Evolutionary conservation across 2,329 filamentous ascomycete genomes (phyloP), one percentile per base, ranked within the genome.

Genomic region (Arthrobotrys sphaeroides): DNA sequence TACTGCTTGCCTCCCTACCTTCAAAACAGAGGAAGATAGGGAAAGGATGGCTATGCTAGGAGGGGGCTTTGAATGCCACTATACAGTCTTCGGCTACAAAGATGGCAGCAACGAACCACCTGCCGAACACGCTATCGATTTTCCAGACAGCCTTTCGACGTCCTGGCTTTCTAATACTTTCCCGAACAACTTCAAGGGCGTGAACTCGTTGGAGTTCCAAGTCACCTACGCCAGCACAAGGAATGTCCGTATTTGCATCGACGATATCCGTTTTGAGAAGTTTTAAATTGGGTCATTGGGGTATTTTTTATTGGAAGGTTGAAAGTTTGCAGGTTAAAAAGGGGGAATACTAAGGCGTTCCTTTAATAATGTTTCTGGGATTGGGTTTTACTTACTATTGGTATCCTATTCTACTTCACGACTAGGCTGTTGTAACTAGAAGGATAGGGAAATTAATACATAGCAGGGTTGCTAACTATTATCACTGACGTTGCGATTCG

Each of bases 131-230:
- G 55, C 70, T 2, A 64, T 53, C 1, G 70, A 69, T 16, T 33
- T 75, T 22, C 18, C 38, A 4, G 38, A 5, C 2, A 31, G 36
- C 1, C 16, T 13, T 10, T 64, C 62, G 70, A 3, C 43, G 20
- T 16, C 40, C 9, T 68, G 62, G 70, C 45, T 20, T 12, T n/a
- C 20, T 6, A 42, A 45, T 18, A 47, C 26, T 7, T 68, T 75
- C 22, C 70, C 70, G 3, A 47, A 5, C 1, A 75, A 75, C 36
- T 75, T 64, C 33, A 64, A 59, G 3, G 43, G 67, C 13, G 53
- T 75, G 13, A 43, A 62, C 38, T 31, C 45, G 7, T 40, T 75
- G 22, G 70, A 75, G 57, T 68, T 75, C 28, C 70, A 64, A 7
- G 45, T 49, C 20, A 75, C 70, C 4, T 75, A 62, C 13, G 70